A percentile compares a stretch with the other conserved stretches of the same genome.
Conservation (phyloP, 495 filamentous ascomycete species). For the Apodospora peruviana region DNA sequence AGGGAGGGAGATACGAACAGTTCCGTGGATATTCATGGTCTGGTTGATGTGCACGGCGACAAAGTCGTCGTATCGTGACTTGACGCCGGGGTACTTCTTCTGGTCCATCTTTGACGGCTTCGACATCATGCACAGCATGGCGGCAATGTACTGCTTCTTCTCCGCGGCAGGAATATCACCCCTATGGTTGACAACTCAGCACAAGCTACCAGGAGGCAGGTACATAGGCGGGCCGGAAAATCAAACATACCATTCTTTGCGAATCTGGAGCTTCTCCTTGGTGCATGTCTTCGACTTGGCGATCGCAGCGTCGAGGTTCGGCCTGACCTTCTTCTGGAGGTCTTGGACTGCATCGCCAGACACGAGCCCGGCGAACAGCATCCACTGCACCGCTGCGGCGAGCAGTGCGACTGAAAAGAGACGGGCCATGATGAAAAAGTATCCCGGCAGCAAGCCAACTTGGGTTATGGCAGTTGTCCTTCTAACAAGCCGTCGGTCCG, state of each 20-base stretch:
- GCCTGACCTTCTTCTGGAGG: slow-evolving; percentile 36
- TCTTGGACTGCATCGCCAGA: slow-evolving; percentile 36
- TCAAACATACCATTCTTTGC: slow-evolving; percentile 42
- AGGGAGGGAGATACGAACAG: slow-evolving; percentile 19
- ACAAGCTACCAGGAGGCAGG: background rate
- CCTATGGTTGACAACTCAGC: slow-evolving; percentile 30
- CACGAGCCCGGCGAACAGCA: slow-evolving; percentile 18
- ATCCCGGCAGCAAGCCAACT: too few species aligned
- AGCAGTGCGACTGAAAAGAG: slow-evolving; percentile 19
- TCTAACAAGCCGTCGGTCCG: too few species aligned
- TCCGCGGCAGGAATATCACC: slow-evolving; percentile 41
- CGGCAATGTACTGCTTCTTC: slow-evolving; percentile 55
- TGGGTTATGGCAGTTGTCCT: too few species aligned
- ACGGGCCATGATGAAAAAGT: slow-evolving; percentile 18
- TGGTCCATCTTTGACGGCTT: slow-evolving; percentile 45
- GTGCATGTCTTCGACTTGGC: slow-evolving; percentile 44
- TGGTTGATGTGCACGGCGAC: slow-evolving; percentile 62
- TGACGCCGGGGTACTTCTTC: slow-evolving; percentile 29
- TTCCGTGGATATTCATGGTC: slow-evolving; percentile 55
- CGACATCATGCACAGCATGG: slow-evolving; percentile 58
- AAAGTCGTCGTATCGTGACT: slow-evolving; percentile 60
- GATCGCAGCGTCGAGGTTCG: slow-evolving; percentile 31
- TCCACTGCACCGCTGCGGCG: slow-evolving; percentile 22
- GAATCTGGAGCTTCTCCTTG: slow-evolving; percentile 39
- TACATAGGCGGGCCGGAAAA: background rate